A percentile compares a stretch with the other conserved stretches of the same genome.
phyloP scores from a whole-genome alignment of 2,329 filamentous ascomycete genomes.

The Beauveria pseudobassiana region DNA sequence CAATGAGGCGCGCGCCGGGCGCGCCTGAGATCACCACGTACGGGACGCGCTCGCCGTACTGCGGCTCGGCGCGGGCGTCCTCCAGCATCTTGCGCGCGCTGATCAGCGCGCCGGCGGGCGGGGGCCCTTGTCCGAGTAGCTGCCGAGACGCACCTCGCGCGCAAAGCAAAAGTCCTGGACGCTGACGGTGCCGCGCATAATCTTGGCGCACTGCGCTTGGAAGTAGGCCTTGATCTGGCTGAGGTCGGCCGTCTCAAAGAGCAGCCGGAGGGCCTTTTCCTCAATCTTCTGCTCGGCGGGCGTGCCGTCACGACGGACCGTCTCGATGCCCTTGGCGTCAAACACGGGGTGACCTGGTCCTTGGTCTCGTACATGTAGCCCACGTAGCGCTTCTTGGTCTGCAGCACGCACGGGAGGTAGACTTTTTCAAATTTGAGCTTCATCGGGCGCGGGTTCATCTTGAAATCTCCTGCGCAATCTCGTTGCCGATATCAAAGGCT shows the following conservation, averaged over 20 bases:
- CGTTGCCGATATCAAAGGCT: slow-evolving; percentile 86
- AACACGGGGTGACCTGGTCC: slow-evolving; percentile 72
- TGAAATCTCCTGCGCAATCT: slow-evolving; percentile 80
- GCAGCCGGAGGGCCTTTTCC: slow-evolving; percentile 78
- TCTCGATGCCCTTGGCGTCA: slow-evolving; percentile 97
- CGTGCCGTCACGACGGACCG: slow-evolving; percentile 87
- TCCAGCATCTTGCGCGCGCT: slow-evolving; percentile 79
- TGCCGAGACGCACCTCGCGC: slow-evolving; percentile 81
- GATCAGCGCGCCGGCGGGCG: slow-evolving; percentile 82
- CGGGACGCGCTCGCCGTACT: slow-evolving; percentile 90
- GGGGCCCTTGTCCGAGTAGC: slow-evolving; percentile 68
- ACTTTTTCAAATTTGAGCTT: slow-evolving; percentile 99
- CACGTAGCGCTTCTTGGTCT: slow-evolving; percentile 97
- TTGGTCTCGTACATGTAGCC: slow-evolving; percentile 91
- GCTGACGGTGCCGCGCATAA: slow-evolving; percentile 80
- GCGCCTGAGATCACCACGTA: slow-evolving; percentile 90
- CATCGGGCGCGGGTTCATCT: slow-evolving; percentile 82
- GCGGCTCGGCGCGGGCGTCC: slow-evolving; percentile 80
- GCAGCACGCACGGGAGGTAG: slow-evolving; percentile 86
- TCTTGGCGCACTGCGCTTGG: slow-evolving; percentile 81
- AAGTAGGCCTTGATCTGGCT: slow-evolving; percentile 87
- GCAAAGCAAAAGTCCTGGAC: slow-evolving; percentile 97
- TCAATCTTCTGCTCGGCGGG: slow-evolving; percentile 95
- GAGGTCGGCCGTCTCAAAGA: slow-evolving; percentile 86
- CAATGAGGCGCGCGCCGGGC: slow-evolving; percentile 75